Evolutionary conservation across 1,284 basidiomycete species (phyloP).

Genomic region (Cutaneotrichosporon arboriforme): DNA sequence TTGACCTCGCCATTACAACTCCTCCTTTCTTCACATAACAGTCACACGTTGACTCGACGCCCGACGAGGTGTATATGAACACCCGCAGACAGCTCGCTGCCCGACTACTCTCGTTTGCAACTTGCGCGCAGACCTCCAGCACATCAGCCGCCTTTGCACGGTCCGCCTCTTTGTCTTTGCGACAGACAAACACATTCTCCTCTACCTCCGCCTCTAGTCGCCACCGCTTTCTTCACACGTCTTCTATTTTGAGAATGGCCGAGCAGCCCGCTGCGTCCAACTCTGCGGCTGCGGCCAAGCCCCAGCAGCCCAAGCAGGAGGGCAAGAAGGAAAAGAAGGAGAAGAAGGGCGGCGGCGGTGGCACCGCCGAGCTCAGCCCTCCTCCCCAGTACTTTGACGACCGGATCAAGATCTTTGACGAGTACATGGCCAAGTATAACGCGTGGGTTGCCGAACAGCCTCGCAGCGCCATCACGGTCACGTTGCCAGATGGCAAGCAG

Average conservation of each 20-base stretch:
- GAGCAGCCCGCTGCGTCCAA: constrained; percentile 9
- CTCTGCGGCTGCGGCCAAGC: constrained; percentile 1
- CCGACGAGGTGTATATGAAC: constrained; percentile 14
- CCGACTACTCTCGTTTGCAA: constrained; percentile 1
- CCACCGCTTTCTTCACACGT: constrained; percentile 8
- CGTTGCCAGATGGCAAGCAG: constrained; percentile 79
- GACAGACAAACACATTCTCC: not conserved
- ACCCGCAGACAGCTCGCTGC: constrained; percentile 8
- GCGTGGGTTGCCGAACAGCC: constrained; percentile 76
- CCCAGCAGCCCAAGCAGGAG: constrained; percentile 5
- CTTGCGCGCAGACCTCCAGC: not conserved
- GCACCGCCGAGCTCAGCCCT: constrained; percentile 62
- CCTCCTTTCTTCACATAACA: not conserved
- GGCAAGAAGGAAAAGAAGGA: constrained; percentile 45
- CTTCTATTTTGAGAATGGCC: constrained; percentile 6
- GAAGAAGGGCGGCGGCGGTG: constrained; percentile 5
- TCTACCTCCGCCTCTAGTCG: not conserved
- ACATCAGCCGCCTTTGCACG: constrained; percentile 1
- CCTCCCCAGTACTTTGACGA: constrained; percentile 81
- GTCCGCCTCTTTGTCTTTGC: not conserved
- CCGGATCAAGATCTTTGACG: constrained; percentile 84
- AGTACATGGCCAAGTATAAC: constrained; percentile 81
- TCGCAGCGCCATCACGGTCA: constrained; percentile 75
- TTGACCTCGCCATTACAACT: not conserved
- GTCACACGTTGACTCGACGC: constrained; percentile 11